phyloP scores from a whole-genome alignment of 306 rosid species.

The Cucurbita moschata region DNA sequence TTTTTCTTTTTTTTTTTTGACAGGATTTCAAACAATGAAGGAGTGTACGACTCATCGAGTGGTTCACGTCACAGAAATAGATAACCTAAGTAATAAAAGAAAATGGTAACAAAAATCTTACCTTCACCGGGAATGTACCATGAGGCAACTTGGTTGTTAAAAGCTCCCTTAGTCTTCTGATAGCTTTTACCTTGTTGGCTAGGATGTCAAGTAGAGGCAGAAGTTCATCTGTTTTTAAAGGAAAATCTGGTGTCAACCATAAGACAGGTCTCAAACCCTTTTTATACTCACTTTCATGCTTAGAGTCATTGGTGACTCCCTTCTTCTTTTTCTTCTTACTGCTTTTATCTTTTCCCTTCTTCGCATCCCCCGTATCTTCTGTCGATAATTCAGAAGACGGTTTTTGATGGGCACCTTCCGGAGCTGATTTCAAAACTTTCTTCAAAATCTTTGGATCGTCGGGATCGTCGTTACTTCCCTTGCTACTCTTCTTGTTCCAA shows the following conservation, averaged over 20 bases:
- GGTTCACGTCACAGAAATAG: not conserved
- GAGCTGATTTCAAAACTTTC: conserved; percentile 58
- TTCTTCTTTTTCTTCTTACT: conserved; percentile 83
- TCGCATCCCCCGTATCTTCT: conserved; percentile 53
- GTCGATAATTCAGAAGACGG: conserved; percentile 37
- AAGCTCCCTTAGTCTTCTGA: conserved; percentile 91
- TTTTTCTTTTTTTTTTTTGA: not conserved
- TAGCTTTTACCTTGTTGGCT: conserved; percentile 94
- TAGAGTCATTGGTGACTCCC: conserved; percentile 40
- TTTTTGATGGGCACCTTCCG: conserved; percentile 71
- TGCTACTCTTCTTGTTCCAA: conserved; percentile 74
- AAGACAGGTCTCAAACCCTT: conserved; percentile 95
- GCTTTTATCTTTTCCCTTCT: conserved; percentile 78
- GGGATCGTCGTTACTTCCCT: conserved; percentile 45
- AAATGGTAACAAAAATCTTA: conserved; percentile 12
- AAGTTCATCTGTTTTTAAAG: conserved; percentile 93
- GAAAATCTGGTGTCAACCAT: conserved; percentile 97
- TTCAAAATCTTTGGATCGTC: conserved; percentile 61
- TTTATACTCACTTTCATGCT: conserved; percentile 92
- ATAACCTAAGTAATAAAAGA: not conserved
- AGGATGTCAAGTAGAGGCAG: conserved; percentile 93
- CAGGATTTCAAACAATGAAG: not conserved
- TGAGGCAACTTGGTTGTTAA: conserved; percentile 91
- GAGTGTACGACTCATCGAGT: not conserved
- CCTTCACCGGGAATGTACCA: conserved; percentile 97